Percentiles rank a stretch among this genome's conserved stretches.
Evolutionary conservation across 345 rosid species (phyloP).

Genomic region (Excoecaria agallocha): DNA sequence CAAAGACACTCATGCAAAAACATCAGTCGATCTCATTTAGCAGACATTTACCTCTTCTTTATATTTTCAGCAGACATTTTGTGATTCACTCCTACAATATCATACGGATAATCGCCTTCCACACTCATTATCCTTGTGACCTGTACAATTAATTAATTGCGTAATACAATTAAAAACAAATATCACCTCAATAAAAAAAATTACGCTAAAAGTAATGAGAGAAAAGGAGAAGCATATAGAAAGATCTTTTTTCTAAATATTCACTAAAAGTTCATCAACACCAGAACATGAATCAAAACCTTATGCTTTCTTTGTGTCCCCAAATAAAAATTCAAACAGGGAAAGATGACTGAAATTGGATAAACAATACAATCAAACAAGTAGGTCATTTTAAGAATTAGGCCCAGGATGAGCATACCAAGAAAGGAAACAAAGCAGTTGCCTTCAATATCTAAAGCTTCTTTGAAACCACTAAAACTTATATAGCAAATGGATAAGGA

Average conservation of each 20-base stretch:
- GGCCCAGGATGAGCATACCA: neutral
- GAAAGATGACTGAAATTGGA: neutral
- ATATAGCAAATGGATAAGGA: neutral
- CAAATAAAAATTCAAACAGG: neutral
- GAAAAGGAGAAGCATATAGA: neutral
- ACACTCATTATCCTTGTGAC: constrained; percentile 82
- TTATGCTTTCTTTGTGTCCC: neutral
- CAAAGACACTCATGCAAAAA: neutral
- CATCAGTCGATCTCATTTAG: neutral
- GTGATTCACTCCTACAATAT: constrained; percentile 69
- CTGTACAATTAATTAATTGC: constrained; percentile 33
- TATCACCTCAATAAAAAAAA: neutral
- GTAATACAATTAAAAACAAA: neutral
- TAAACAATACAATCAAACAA: neutral
- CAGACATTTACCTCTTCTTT: constrained; percentile 81
- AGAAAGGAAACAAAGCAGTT: neutral
- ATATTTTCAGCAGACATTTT: constrained; percentile 67
- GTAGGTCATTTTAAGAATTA: neutral
- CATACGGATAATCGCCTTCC: constrained; percentile 69
- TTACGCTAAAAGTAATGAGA: neutral
- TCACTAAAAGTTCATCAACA: neutral
- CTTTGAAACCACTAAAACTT: neutral
- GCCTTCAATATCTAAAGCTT: neutral
- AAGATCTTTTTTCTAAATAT: constrained; percentile 1
- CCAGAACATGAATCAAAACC: neutral